Percentiles rank a stretch among this genome's conserved stretches.
These are phyloP conservation scores for Myxozyma neotropica DNA, from an alignment of 805 yeast species.

Conservation along the genomic window DNA sequence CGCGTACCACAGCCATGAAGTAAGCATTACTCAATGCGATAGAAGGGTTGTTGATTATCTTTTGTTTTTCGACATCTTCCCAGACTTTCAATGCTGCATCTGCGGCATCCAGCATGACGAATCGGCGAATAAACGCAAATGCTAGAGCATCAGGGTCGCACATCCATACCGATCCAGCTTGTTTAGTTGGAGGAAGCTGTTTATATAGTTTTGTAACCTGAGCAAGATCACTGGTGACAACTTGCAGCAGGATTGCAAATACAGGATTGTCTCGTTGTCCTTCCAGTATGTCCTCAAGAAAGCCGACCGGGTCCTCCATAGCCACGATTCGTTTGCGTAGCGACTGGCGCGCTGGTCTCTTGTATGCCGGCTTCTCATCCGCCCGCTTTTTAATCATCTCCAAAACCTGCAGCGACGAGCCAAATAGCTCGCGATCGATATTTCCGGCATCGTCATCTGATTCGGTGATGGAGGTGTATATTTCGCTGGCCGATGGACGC, in stretches of 20 bases:
- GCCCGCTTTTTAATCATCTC: neutral
- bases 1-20: constrained; percentile 11
- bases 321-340: neutral
- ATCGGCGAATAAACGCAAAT: constrained; percentile 16
- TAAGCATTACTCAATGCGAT: constrained; percentile 9
- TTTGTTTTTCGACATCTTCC: constrained; percentile 6
- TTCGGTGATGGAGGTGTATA: neutral
- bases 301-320: neutral
- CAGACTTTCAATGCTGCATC: constrained; percentile 10
- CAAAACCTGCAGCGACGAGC: neutral
- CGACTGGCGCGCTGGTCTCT: neutral
- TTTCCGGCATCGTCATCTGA: neutral
- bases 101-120: neutral
- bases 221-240: constrained; percentile 1
- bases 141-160: constrained; percentile 10
- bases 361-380: neutral
- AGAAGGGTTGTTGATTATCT: constrained; percentile 10
- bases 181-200: neutral
- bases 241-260: neutral
- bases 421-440: neutral
- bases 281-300: neutral
- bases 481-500: neutral
- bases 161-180: neutral
- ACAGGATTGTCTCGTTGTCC: neutral
- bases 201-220: constrained; percentile 5